Conservation (phyloP, 441 rosid genomes). For the Capsella rubella region DNA sequence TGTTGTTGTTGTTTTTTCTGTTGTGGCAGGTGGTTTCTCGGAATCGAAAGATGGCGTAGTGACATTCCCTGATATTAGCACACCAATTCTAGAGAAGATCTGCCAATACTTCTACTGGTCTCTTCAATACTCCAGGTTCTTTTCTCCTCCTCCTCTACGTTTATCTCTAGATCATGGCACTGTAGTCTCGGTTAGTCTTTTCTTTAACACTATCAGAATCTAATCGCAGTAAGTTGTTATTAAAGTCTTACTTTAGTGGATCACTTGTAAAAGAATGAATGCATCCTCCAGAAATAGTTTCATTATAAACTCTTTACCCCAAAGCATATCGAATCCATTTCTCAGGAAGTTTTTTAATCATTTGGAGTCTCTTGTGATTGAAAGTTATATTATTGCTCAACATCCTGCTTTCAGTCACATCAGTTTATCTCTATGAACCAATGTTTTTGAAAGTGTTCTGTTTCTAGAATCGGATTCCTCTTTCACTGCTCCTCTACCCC, state of each 20-base stretch:
- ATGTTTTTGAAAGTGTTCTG: neutral
- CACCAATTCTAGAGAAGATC: constrained; percentile 89
- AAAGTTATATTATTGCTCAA: neutral
- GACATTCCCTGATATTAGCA: constrained; percentile 90
- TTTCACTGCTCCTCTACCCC: neutral
- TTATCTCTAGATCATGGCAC: constrained; percentile 5
- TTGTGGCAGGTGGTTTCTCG: constrained; percentile 74
- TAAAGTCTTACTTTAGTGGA: neutral
- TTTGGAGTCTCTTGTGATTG: constrained; percentile 17
- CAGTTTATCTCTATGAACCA: neutral
- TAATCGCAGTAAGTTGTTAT: neutral
- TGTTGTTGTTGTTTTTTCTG: neutral
- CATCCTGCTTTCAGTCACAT: neutral
- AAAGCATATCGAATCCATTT: neutral
- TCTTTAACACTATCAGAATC: neutral
- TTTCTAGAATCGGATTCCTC: neutral
- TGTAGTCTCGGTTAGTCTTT: neutral
- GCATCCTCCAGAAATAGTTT: neutral
- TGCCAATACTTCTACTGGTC: constrained; percentile 97
- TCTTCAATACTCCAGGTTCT: constrained; percentile 82
- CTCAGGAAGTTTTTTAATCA: neutral
- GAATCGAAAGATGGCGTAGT: constrained; percentile 86
- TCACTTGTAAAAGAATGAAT: neutral
- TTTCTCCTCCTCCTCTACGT: neutral
- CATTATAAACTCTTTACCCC: constrained; percentile 5